Conservation (phyloP, 176 grass and related monocot species). For the Cenchrus fungigraminus region DNA sequence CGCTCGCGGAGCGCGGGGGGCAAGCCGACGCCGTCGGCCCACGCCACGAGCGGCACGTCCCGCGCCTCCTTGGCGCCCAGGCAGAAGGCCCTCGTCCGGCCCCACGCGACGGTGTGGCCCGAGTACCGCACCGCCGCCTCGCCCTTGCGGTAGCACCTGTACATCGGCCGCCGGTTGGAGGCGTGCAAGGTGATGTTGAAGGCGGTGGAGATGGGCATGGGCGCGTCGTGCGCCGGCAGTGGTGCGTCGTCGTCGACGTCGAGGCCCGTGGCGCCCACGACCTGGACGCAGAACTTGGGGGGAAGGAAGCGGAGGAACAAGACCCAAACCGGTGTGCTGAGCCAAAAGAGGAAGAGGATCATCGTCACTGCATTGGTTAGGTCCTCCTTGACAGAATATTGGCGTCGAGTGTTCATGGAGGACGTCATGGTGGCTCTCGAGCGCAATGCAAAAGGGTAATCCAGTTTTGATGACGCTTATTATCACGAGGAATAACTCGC, state of each 20-base stretch:
- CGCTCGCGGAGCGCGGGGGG: background rate
- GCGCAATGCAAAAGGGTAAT: too few species aligned
- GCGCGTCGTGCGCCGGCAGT: background rate
- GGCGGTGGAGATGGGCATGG: background rate
- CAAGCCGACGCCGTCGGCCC: slow-evolving; percentile 36
- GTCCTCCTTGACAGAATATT: background rate
- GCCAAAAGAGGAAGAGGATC: background rate
- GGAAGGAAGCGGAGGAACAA: background rate
- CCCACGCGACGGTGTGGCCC: slow-evolving; percentile 30
- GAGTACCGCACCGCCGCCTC: slow-evolving; percentile 37
- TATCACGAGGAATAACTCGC: background rate
- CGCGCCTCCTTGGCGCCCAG: slow-evolving; percentile 2
- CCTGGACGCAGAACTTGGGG: slow-evolving; percentile 37
- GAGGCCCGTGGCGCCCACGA: background rate
- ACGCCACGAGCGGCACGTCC: slow-evolving; percentile 34
- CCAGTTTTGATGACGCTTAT: background rate
- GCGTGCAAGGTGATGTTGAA: slow-evolving; percentile 31
- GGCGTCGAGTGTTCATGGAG: background rate
- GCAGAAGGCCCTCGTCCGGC: slow-evolving; percentile 41
- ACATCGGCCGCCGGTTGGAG: background rate
- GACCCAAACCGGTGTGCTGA: background rate
- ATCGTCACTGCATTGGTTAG: background rate
- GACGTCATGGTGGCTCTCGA: background rate
- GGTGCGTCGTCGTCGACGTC: background rate
- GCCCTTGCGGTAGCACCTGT: slow-evolving; percentile 34